A percentile compares a stretch with the other conserved stretches of the same genome.
Evolutionary conservation across 164 flowering plant species (phyloP).

Genomic region (Taxillus chinensis): DNA sequence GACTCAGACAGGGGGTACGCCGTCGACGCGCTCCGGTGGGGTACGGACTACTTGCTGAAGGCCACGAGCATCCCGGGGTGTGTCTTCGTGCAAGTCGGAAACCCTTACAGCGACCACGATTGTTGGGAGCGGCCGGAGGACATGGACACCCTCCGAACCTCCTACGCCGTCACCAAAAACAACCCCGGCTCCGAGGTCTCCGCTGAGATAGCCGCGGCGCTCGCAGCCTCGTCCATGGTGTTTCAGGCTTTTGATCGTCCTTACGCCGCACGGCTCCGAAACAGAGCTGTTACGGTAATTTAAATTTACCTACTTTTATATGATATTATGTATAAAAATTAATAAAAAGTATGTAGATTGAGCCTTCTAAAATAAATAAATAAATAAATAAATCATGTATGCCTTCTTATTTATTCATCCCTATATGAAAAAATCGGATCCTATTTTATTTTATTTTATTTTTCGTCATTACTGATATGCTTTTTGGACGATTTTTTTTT

Average conservation of each 20-base stretch:
- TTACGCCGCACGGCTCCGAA: slow-evolving; percentile 36
- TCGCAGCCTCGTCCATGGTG: slow-evolving; percentile 55
- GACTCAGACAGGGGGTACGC: slow-evolving; percentile 33
- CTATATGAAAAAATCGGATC: too few species aligned
- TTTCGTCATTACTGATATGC: too few species aligned
- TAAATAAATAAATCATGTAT: too few species aligned
- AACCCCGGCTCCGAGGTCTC: slow-evolving; percentile 69
- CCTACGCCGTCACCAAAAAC: slow-evolving; percentile 20
- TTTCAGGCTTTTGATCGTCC: slow-evolving; percentile 22
- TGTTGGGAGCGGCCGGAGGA: slow-evolving; percentile 88
- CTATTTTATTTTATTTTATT: too few species aligned
- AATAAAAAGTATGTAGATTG: too few species aligned
- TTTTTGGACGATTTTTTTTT: too few species aligned
- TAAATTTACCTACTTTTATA: too few species aligned
- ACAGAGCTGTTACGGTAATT: slow-evolving; percentile 19
- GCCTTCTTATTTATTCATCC: too few species aligned
- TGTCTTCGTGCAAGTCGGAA: slow-evolving; percentile 59
- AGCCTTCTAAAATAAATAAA: too few species aligned
- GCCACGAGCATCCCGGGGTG: slow-evolving; percentile 37
- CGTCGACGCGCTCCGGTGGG: slow-evolving; percentile 56
- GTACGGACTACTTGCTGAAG: slow-evolving; percentile 66
- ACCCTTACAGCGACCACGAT: slow-evolving; percentile 40
- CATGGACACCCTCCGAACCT: slow-evolving; percentile 62
- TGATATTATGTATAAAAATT: too few species aligned
- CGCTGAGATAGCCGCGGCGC: slow-evolving; percentile 66